Conservation (phyloP, 2,329 filamentous ascomycete genomes). For the Aspergillus felis region DNA sequence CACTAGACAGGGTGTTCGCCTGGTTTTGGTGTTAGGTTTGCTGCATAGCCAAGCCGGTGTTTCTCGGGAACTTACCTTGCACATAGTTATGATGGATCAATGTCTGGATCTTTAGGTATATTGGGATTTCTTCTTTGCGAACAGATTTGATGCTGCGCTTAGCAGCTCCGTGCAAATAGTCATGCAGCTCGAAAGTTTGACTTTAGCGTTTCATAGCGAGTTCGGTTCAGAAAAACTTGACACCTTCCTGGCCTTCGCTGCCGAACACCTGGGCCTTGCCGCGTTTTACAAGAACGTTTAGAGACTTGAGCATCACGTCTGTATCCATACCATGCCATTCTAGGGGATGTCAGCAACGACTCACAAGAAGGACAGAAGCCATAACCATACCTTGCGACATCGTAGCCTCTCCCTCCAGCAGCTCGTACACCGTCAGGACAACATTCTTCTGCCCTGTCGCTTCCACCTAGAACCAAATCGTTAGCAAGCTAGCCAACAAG, state of each 20-base stretch:
- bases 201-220: neutral
- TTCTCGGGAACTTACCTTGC: neutral
- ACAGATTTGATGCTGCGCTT: neutral
- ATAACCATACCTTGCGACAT: constrained; percentile 57
- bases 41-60: neutral
- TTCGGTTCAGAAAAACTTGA: constrained; percentile 85
- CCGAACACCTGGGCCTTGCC: constrained; percentile 94
- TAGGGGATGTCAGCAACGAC: constrained; percentile 29
- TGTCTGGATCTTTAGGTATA: neutral
- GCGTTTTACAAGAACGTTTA: constrained; percentile 78
- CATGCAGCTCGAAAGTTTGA: neutral
- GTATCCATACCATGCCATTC: constrained; percentile 87
- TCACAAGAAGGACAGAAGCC: neutral
- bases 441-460: constrained; percentile 82
- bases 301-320: constrained; percentile 72
- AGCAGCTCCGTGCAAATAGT: neutral
- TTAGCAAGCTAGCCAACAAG: neutral
- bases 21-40: neutral
- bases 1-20: constrained; percentile 2
- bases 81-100: neutral
- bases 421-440: constrained; percentile 89
- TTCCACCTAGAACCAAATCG: constrained; percentile 51
- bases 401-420: constrained; percentile 81
- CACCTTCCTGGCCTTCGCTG: constrained; percentile 78
- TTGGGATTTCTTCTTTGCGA: neutral